Base-by-base conservation (phyloP, 768 basidiomycete genomes). In the Macrolepiota albuminosa region DNA sequence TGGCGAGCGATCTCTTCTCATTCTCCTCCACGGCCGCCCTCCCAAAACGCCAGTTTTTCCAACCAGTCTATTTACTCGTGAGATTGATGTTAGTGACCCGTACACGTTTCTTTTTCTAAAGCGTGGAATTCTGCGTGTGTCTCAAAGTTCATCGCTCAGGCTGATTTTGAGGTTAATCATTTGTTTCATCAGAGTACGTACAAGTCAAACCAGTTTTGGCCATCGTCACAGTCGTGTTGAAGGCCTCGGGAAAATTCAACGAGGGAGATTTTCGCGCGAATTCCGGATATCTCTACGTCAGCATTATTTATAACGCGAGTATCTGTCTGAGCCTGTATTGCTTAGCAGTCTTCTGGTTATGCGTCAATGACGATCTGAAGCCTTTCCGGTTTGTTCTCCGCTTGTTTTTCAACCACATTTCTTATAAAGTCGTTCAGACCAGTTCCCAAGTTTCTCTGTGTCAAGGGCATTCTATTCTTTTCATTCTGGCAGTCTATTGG, bases 381-480 rank as follows among this genome's bases (percentile, higher is more conserved):
- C 93, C 94, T 1, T 97, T 93, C 76, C 81, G 89, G 89, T 88
- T 57, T 64, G 86, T 70, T 11, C 26, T 18, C 46, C 11, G 26
- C n/a, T 2, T 48, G 0, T 36, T 24, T 47, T 36, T 50, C 1
- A 24, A 49, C 10, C 31, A 54, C 24, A 46, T 53, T 55, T 60
- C 14, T 62, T 56, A 46, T 3, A 34, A 37, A 26, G 26, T 53
- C 63, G 31, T 63, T 24, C 66, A 89, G 96, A 11, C 94, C 94
- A 0, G 84, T 95, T 65, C 94, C 97, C 3, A 99, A 99, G 73
- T 99, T 99, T 74, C 86, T 98, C 31, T 99, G 95, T 70, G 95
- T 99, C 65, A 99, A 99, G 71, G 96, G 96, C 48, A 94, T 99
- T 65, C 81, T 99, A 24, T 98, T 98, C 80, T 96, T 97, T 73